Evolutionary conservation across 148 eudicot genomes (phyloP), one percentile per base, ranked within the genome.

Genomic region (Oxyria digyna): DNA sequence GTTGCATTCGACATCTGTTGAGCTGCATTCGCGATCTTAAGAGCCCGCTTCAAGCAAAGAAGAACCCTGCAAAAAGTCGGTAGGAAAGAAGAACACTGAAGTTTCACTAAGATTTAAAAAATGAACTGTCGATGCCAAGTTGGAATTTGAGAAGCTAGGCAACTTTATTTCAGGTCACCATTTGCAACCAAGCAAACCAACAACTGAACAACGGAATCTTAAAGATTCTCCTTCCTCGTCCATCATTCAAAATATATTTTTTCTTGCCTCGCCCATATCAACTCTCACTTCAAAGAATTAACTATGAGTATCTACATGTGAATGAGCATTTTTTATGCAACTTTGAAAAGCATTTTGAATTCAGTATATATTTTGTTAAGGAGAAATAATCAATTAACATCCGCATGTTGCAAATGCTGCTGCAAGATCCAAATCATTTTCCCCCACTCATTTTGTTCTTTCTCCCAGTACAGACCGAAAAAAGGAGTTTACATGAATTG

Each of bases 1-100:
- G 96, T 81, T 69, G 90, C 99, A 83, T 76, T 95, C 42, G 91
- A 76, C 97, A 95, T 95, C 75, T 91, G 96, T 84, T 95, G 97
- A 74, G 87, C 96, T 33, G 96, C 96, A 79, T 91, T 91, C 23
- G 99, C 99, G 21, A 95, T 95, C 79, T 88, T 85, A 63, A 95
- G 72, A 67, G 99, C 96, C 71, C 99, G 91, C 81, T 91, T 95
- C 71, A 95, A 85, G 82, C 99, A 95, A 78, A 95, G 90, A 78
- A 91, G 75, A 62, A 95, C 99, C 85, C 99, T 95, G 78, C 64
- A 76, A 17, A 52, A 42, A 69, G 40, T 31, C 4, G 35, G 29
- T 29, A 59, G 18, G 38, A 54, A 21, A 54, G 6, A 26, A 1
- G 14, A 38, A 59, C 8, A 57, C 27, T 26, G 6, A 31, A 13